Evolutionary conservation across 1,284 basidiomycete genomes (phyloP).

Genomic region (Meripilus lineatus): DNA sequence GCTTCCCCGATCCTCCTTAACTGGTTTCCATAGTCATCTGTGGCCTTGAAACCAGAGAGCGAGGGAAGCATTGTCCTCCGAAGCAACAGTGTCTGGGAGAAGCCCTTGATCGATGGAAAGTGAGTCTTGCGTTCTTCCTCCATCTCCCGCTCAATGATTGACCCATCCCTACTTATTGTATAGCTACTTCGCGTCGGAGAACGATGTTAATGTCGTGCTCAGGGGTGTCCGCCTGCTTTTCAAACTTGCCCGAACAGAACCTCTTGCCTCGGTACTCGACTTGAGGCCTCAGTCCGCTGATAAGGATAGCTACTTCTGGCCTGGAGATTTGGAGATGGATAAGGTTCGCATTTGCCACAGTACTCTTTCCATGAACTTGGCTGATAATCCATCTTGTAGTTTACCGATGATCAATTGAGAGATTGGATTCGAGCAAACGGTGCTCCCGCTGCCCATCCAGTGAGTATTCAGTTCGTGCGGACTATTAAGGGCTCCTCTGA

Average conservation of each 20-base stretch:
- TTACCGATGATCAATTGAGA: constrained; percentile 30
- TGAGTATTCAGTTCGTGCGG: constrained; percentile 12
- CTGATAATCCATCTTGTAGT: constrained; percentile 6
- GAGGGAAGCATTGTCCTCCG: constrained; percentile 32
- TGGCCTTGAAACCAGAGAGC: constrained; percentile 24
- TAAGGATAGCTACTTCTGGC: constrained; percentile 21
- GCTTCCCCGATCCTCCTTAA: neutral
- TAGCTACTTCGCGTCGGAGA: constrained; percentile 20
- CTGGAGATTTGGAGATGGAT: constrained; percentile 21
- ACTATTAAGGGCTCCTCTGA: neutral
- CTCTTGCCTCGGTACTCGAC: constrained; percentile 25
- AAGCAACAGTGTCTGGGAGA: constrained; percentile 30
- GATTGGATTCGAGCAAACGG: constrained; percentile 23
- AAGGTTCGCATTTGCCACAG: constrained; percentile 10
- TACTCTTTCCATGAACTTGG: neutral
- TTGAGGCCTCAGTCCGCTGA: constrained; percentile 14
- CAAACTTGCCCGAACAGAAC: constrained; percentile 20
- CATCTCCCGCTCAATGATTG: neutral
- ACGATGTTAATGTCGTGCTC: constrained; percentile 26
- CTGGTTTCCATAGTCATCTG: constrained; percentile 16
- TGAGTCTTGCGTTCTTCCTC: constrained; percentile 15
- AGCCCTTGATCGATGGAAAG: constrained; percentile 38
- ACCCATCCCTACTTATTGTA: neutral
- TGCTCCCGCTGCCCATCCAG: constrained; percentile 32
- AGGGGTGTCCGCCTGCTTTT: constrained; percentile 22